Evolutionary conservation across 1,284 basidiomycete species (phyloP).

Genomic region (Pseudozyma sp.): DNA sequence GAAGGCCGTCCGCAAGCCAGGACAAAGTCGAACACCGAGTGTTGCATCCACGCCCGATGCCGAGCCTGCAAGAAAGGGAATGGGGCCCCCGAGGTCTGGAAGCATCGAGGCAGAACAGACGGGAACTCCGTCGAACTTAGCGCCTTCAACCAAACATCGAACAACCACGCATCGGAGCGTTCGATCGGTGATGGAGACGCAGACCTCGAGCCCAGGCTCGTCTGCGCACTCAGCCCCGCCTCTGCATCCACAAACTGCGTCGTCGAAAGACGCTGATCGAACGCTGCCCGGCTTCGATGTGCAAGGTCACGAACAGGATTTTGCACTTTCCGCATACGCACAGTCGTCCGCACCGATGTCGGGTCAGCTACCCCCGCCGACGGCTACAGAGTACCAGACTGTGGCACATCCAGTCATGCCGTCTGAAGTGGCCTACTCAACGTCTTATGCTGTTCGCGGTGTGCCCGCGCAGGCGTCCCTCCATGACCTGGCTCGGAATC

Average conservation of each 20-base stretch:
- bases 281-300: background rate
- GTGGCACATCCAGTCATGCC: slow-evolving; percentile 2
- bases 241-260: slow-evolving; percentile 1
- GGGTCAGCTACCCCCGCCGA: slow-evolving; percentile 5
- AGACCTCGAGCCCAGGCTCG: slow-evolving; percentile 12
- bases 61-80: background rate
- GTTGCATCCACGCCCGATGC: slow-evolving; percentile 27
- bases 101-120: slow-evolving; percentile 14
- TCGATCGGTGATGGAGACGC: slow-evolving; percentile 2
- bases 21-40: slow-evolving; percentile 1
- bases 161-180: slow-evolving; percentile 4
- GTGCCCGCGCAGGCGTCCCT: background rate
- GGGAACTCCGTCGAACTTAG: background rate
- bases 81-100: slow-evolving; percentile 1
- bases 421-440: slow-evolving; percentile 1
- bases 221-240: slow-evolving; percentile 9
- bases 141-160: slow-evolving; percentile 5
- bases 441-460: slow-evolving; percentile 5
- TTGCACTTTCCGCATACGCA: background rate
- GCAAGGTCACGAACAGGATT: background rate
- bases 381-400: background rate
- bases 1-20: slow-evolving; percentile 19
- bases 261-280: background rate
- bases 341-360: background rate
- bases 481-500: background rate